Evolutionary conservation across 2,329 filamentous ascomycete species (phyloP), one percentile per base, ranked within the genome.

Genomic region (Fusarium zealandicum): DNA sequence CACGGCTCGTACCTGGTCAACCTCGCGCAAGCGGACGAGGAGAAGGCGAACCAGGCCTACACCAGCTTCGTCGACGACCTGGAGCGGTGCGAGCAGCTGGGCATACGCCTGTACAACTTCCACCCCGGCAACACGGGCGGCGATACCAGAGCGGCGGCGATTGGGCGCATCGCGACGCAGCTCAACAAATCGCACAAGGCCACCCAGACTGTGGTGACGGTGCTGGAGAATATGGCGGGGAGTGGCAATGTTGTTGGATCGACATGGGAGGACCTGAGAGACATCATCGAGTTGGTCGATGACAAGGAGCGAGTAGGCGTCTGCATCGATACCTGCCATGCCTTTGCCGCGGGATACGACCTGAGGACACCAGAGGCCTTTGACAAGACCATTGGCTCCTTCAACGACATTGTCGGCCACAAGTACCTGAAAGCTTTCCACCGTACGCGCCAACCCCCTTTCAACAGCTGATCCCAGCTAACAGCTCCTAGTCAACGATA

Each of bases 1-100:
- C 95, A 99, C 71, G 95, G 95, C 28, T 96, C 91, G 1, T 99
- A 99, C 72, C 88, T 99, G 7, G 92, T 99, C 69, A 99, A 99
- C 70, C 85, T 99, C 6, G 95, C 95, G 1, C 92, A 96, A 69
- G 82, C 86, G 5, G 93, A 98, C 68, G 73, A 83, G 20, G 82
- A 81, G 32, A 96, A 96, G 72, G 90, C 92, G 2, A 82, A 86
- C 44, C 92, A 98, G 76, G 93, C 93, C 1, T 97, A 96, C 70
- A 82, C 79, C 32, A 85, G 86, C 51, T 99, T 99, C 73, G 70
- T 96, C 13, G 93, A 99, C 66, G 95, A 99, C 72, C 80, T 99
- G 1, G 78, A 84, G 43, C 86, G 95, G 9, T 98, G 95, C 73
- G 90, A 96, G 69, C 81, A 82, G 38, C 84, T 99, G 1, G 92